Conservation (phyloP, 2,329 filamentous ascomycete genomes). For the Aspergillus vadensis region DNA sequence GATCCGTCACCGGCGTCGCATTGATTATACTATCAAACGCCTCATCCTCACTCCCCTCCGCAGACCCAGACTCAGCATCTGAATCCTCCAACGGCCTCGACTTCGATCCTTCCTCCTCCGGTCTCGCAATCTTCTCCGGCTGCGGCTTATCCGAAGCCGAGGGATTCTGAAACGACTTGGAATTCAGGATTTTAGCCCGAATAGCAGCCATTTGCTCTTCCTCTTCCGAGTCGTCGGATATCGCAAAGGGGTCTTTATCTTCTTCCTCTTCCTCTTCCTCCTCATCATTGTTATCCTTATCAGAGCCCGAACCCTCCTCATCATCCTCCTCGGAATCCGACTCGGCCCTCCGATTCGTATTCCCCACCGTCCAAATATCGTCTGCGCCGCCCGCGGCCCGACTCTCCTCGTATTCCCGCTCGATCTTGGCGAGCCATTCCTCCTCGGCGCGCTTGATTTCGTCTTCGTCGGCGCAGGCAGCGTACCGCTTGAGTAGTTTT, state of each 20-base stretch:
- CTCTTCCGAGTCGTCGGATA: slow-evolving; percentile 78
- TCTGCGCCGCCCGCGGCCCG: slow-evolving; percentile 58
- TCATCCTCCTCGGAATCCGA: slow-evolving; percentile 56
- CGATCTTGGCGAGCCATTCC: slow-evolving; percentile 85
- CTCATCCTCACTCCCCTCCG: slow-evolving; percentile 61
- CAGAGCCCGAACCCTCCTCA: slow-evolving; percentile 45
- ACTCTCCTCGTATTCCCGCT: slow-evolving; percentile 83
- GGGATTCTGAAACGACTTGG: slow-evolving; percentile 77
- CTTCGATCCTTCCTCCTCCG: slow-evolving; percentile 40
- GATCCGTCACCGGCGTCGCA: slow-evolving; percentile 85
- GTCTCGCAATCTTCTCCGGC: slow-evolving; percentile 64
- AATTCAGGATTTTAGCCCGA: slow-evolving; percentile 82
- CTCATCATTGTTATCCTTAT: slow-evolving; percentile 51
- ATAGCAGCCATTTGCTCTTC: slow-evolving; percentile 94
- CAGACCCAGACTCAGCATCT: slow-evolving; percentile 71
- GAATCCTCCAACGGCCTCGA: slow-evolving; percentile 57
- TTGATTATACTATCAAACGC: slow-evolving; percentile 93
- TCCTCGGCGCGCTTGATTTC: slow-evolving; percentile 82
- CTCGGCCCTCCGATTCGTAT: slow-evolving; percentile 69
- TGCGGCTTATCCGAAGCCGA: slow-evolving; percentile 53
- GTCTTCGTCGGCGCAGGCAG: slow-evolving; percentile 77
- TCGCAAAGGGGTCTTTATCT: slow-evolving; percentile 68
- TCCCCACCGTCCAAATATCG: slow-evolving; percentile 85
- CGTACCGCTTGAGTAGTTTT: slow-evolving; percentile 78
- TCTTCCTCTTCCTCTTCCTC: slow-evolving; percentile 49